A percentile compares a stretch with the other conserved stretches of the same genome.
These are phyloP conservation scores for Cryphonectria nitschkei DNA, from an alignment of 2,329 filamentous ascomycete genomes.

Conservation along the genomic window DNA sequence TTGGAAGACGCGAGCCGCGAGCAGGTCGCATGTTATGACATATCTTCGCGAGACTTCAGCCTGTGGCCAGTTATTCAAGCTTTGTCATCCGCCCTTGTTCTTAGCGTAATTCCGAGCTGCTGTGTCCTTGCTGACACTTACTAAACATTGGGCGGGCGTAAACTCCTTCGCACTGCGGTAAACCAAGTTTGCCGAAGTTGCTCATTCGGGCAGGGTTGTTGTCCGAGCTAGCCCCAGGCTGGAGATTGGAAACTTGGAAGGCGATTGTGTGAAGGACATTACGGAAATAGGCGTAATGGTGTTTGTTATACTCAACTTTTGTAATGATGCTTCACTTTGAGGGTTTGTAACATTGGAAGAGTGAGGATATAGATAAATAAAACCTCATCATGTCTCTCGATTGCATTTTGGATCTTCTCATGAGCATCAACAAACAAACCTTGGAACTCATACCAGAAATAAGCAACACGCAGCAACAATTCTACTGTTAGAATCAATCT, in stretches of 20 bases:
- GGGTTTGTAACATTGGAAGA: background rate
- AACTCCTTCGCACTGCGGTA: background rate
- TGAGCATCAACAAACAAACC: background rate
- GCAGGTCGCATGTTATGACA: background rate
- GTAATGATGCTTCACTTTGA: background rate
- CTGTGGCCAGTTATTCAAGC: background rate
- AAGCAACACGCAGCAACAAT: background rate
- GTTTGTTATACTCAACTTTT: background rate
- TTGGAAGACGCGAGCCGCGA: background rate
- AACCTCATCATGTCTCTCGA: background rate
- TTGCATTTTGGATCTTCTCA: background rate
- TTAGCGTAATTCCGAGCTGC: background rate
- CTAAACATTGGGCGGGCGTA: background rate
- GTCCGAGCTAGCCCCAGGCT: background rate
- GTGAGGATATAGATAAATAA: background rate
- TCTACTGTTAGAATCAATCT: too few species aligned
- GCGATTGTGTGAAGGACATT: background rate
- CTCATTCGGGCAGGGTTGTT: background rate
- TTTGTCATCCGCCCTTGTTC: background rate
- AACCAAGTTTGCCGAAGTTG: background rate
- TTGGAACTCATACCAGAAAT: background rate
- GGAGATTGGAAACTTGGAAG: background rate
- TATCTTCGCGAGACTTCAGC: background rate
- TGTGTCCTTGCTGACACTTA: background rate
- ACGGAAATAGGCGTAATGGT: background rate